These are phyloP conservation scores for Tolypocladium amazonense DNA, from an alignment of 2,329 filamentous ascomycete species.

Conservation along the genomic window DNA sequence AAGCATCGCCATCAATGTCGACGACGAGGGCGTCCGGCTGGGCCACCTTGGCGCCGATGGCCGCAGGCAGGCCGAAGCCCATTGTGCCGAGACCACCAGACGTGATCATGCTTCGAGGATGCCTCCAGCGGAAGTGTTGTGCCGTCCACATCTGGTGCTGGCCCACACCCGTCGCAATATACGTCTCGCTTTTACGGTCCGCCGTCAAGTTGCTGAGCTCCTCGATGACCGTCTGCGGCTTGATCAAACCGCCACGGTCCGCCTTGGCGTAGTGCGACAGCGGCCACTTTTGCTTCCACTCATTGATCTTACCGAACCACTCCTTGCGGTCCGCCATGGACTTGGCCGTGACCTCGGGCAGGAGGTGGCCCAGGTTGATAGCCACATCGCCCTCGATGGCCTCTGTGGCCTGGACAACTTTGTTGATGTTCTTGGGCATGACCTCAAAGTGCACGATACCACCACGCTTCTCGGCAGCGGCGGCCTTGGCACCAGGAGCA, in stretches of 20 bases:
- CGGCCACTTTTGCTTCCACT: conserved; percentile 89
- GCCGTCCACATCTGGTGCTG: conserved; percentile 99
- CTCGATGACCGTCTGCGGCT: conserved; percentile 88
- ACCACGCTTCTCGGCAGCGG: conserved; percentile 74
- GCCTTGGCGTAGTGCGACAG: conserved; percentile 72
- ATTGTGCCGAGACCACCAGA: conserved; percentile 82
- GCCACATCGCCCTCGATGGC: conserved; percentile 90
- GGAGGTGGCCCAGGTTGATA: conserved; percentile 61
- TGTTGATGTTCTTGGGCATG: conserved; percentile 99
- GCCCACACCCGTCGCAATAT: conserved; percentile 89
- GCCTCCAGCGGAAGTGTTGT: conserved; percentile 90
- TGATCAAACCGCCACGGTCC: conserved; percentile 68
- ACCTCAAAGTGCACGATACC: conserved; percentile 98
- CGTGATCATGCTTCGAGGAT: conserved; percentile 89
- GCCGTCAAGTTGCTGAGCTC: conserved; percentile 78
- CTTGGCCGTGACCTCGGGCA: conserved; percentile 59
- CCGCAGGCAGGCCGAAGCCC: conserved; percentile 89
- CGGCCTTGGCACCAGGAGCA: conserved; percentile 75
- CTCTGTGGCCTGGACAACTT: conserved; percentile 93
- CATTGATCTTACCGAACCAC: conserved; percentile 84
- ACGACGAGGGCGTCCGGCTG: conserved; percentile 71
- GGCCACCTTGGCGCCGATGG: conserved; percentile 90
- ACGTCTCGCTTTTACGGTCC: conserved; percentile 68
- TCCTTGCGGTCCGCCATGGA: conserved; percentile 57
- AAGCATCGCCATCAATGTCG: conserved; percentile 97